These are phyloP conservation scores for Fonsecaea nubica DNA, from an alignment of 2,329 filamentous ascomycete species.

Conservation along the genomic window DNA sequence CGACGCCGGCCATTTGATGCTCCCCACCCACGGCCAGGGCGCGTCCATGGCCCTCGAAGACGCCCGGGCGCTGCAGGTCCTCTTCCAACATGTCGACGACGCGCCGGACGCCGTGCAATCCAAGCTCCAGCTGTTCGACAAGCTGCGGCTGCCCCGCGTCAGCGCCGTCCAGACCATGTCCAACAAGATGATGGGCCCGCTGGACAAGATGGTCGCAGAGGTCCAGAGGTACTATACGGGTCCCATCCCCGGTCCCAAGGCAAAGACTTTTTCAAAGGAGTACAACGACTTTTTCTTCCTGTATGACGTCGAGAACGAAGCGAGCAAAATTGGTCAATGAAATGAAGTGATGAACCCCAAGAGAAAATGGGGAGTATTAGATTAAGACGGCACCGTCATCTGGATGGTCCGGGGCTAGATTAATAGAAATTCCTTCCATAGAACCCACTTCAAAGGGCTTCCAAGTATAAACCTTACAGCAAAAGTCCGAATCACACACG, in stretches of 20 bases:
- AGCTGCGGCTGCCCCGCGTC: conserved; percentile 28
- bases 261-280: conserved; percentile 28
- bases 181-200: conserved; percentile 34
- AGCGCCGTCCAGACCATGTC: conserved; percentile 29
- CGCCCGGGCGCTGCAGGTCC: conserved; percentile 41
- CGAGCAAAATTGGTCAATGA: conserved; percentile 11
- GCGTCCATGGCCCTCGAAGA: conserved; percentile 47
- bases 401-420: neutral
- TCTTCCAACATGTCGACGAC: conserved; percentile 36
- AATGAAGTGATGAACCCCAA: neutral
- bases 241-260: conserved; percentile 24
- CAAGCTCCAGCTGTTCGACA: conserved; percentile 24
- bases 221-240: conserved; percentile 28
- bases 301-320: conserved; percentile 30
- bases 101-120: conserved; percentile 10
- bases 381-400: neutral
- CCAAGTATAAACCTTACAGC: no score
- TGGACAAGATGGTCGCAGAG: conserved; percentile 28
- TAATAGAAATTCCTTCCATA: no score
- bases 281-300: conserved; percentile 35
- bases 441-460: no score
- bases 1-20: conserved; percentile 69
- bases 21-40: conserved; percentile 61
- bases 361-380: neutral
- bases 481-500: neutral